Conservation (phyloP, 2,329 filamentous ascomycete genomes). For the Pseudogymnoascus sp. region DNA sequence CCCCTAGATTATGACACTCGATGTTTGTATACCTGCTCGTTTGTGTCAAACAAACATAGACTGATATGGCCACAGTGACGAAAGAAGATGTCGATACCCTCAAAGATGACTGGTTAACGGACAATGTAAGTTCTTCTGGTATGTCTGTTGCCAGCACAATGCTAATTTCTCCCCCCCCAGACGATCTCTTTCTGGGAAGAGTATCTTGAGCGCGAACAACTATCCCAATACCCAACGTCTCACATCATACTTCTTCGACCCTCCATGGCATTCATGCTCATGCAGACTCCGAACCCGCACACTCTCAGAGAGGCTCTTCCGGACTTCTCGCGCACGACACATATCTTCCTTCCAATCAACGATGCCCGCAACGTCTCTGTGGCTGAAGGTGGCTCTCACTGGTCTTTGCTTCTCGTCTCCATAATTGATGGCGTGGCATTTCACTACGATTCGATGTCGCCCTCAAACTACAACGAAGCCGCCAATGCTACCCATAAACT, state of each 20-base stretch:
- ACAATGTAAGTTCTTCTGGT: conserved; percentile 59
- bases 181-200: conserved; percentile 98
- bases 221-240: conserved; percentile 69
- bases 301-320: conserved; percentile 62
- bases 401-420: conserved; percentile 86
- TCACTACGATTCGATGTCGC: conserved; percentile 85
- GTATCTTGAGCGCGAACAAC: conserved; percentile 83
- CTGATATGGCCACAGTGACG: conserved; percentile 52
- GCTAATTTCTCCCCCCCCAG: conserved; percentile 35
- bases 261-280: conserved; percentile 84
- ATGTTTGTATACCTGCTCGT: conserved; percentile 35
- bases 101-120: conserved; percentile 90
- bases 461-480: conserved; percentile 68
- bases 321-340: conserved; percentile 70
- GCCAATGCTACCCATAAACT: conserved; percentile 61
- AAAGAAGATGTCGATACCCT: conserved; percentile 82
- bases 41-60: conserved; percentile 12
- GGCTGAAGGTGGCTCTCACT: conserved; percentile 88
- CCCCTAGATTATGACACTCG: conserved; percentile 54
- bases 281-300: conserved; percentile 56
- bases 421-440: conserved; percentile 86
- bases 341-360: conserved; percentile 94
- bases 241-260: conserved; percentile 86
- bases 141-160: conserved; percentile 7
- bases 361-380: conserved; percentile 67